Base-by-base conservation (phyloP, 352 stramenopile species). In the Hyaloperonospora brassicae region DNA sequence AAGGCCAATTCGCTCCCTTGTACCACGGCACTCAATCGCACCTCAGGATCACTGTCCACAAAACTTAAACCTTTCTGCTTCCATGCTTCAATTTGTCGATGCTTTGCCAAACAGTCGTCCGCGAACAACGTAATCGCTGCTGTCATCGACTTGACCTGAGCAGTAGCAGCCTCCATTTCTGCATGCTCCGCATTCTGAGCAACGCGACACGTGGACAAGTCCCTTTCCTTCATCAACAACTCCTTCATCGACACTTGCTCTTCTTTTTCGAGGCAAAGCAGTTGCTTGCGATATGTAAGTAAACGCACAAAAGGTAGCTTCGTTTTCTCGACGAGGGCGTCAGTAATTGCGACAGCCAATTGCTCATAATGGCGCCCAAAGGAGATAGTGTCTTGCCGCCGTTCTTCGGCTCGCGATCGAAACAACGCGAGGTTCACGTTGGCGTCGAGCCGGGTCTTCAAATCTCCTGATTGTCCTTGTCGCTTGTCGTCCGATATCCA, bases 391-490 rank as follows among this genome's bases (percentile, higher is more conserved):
- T 87, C 76, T 47, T 86, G 73, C 12, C 73, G 65, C 13, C 81
- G 77, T 56, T 94, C 84, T 68, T 91, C 73, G 7, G 81, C 79
- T 3, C 84, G 67, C 9, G 81, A 92, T 22, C 89, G 59, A 36
- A 94, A 94, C 27, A 94, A 54, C n/a, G 84, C 91, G 11, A 94
- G 60, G 17, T 92, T 90, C 42, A 94, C 82, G 34, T 90, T 89
- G 40, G 84, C 78, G 51, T 92, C 84, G 23, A 94, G 63, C 0
- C 84, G 78, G 27, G 80, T 69, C 52, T 89, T 89, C 25, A 79
- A 62, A 34, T 84, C 73, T 35, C 61, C 67, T 14, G 59, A 66
- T 14, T 56, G 48, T 17, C 66, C 63, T 27, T 63, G 67, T 31
- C 67, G 57, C 36, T 60, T 73, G 30, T 79, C 72, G 8, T 76